These are phyloP conservation scores for Tanacetum coccineum DNA, from an alignment of 129 eudicot species.

Conservation along the genomic window DNA sequence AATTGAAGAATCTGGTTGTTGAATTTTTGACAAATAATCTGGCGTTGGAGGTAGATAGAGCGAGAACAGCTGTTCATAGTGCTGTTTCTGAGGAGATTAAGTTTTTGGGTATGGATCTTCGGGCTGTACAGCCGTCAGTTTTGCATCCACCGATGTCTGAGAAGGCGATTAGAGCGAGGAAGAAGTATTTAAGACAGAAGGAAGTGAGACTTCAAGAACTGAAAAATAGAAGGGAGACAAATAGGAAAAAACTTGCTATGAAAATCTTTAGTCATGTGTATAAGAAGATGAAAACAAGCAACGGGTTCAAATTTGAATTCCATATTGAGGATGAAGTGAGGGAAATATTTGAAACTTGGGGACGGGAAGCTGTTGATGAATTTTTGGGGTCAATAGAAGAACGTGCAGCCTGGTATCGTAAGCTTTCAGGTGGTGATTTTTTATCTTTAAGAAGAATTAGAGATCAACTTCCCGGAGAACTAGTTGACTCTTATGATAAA, in stretches of 20 bases:
- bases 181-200: conserved; percentile 82
- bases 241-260: conserved; percentile 71
- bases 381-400: conserved; percentile 72
- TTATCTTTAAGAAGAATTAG: conserved; percentile 70
- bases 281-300: conserved; percentile 58
- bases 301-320: conserved; percentile 53
- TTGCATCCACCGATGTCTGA: conserved; percentile 61
- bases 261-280: conserved; percentile 64
- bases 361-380: conserved; percentile 53
- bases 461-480: conserved; percentile 70
- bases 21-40: conserved; percentile 46
- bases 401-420: conserved; percentile 60
- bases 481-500: conserved; percentile 68
- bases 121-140: conserved; percentile 76
- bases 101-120: conserved; percentile 86
- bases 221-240: conserved; percentile 68
- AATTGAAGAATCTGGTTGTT: conserved; percentile 51
- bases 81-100: conserved; percentile 77
- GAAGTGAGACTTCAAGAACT: conserved; percentile 65
- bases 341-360: conserved; percentile 70
- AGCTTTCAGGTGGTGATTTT: conserved; percentile 68
- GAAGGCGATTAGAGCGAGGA: conserved; percentile 86
- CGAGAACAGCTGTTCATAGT: conserved; percentile 64
- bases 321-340: conserved; percentile 74
- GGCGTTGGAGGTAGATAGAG: conserved; percentile 62